Percentiles rank a stretch among this genome's conserved stretches.
phyloP scores from a whole-genome alignment of 2,329 filamentous ascomycete species.

The Coniochaeta sp. region DNA sequence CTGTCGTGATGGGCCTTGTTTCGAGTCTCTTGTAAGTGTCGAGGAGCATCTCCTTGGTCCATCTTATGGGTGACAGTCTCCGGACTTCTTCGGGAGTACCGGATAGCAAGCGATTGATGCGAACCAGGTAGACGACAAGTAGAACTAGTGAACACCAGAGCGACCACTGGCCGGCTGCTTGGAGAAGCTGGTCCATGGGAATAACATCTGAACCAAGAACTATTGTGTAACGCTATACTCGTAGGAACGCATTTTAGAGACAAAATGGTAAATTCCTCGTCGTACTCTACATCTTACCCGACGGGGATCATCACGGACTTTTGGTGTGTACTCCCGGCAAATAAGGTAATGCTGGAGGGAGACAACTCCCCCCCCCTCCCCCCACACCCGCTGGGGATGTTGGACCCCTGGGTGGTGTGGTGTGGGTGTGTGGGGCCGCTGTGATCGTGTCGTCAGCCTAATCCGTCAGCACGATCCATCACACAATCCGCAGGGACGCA shows the following conservation, averaged over 20 bases:
- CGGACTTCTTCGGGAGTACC: slow-evolving; percentile 21
- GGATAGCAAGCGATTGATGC: slow-evolving; percentile 31
- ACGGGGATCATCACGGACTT: not conserved
- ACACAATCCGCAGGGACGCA: no score
- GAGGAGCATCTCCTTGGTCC: slow-evolving; percentile 27
- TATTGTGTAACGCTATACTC: not conserved
- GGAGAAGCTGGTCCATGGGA: not conserved
- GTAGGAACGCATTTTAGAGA: not conserved
- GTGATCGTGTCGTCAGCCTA: no score
- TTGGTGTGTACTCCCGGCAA: not conserved
- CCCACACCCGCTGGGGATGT: no score
- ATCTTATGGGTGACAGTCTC: slow-evolving; percentile 17
- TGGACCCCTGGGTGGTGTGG: no score
- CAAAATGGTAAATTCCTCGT: not conserved
- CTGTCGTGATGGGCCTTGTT: slow-evolving; percentile 28
- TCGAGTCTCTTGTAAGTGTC: slow-evolving; percentile 25
- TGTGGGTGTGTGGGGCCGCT: no score
- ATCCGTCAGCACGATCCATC: no score
- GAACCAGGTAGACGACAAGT: slow-evolving; percentile 24
- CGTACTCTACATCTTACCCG: not conserved
- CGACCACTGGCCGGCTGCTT: not conserved
- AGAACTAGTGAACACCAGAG: slow-evolving; percentile 7
- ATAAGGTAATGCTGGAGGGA: not conserved
- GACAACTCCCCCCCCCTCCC: no score
- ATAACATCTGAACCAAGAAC: not conserved